phyloP scores from a whole-genome alignment of 2,329 filamentous ascomycete genomes.

The Aschersonia sp. region DNA sequence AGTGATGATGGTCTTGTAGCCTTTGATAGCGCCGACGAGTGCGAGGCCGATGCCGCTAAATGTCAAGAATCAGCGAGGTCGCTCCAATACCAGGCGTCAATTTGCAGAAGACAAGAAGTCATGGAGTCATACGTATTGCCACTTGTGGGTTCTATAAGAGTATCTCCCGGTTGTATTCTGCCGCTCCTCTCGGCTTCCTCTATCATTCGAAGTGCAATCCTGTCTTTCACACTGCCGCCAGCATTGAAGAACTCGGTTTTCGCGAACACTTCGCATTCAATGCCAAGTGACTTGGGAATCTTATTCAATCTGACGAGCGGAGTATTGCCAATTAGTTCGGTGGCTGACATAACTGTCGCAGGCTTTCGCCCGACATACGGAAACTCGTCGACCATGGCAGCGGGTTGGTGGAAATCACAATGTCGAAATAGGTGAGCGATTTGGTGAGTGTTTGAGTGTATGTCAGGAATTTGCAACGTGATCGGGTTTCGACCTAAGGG shows the following conservation, averaged over 20 bases:
- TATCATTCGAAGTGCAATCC: constrained; percentile 94
- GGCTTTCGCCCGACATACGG: constrained; percentile 11
- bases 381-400: constrained; percentile 1
- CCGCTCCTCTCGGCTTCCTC: constrained; percentile 86
- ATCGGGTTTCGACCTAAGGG: too few relatives aligned
- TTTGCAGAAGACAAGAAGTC: neutral
- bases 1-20: constrained; percentile 97
- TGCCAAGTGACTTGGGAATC: constrained; percentile 79
- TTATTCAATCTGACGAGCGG: constrained; percentile 91
- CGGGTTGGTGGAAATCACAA: neutral
- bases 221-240: constrained; percentile 85
- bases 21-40: constrained; percentile 87
- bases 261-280: constrained; percentile 78
- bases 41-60: constrained; percentile 74
- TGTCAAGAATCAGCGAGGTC: constrained; percentile 9
- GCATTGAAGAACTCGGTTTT: constrained; percentile 93
- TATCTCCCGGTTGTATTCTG: constrained; percentile 93
- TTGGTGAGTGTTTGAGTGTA: too few relatives aligned
- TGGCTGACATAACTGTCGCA: constrained; percentile 45
- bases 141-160: constrained; percentile 92
- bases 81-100: neutral
- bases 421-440: too few relatives aligned
- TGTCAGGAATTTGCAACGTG: too few relatives aligned
- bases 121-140: constrained; percentile 59
- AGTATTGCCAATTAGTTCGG: constrained; percentile 86